Evolutionary conservation across 1,284 basidiomycete species (phyloP).

Genomic region (Sphaerobolus stellatus): DNA sequence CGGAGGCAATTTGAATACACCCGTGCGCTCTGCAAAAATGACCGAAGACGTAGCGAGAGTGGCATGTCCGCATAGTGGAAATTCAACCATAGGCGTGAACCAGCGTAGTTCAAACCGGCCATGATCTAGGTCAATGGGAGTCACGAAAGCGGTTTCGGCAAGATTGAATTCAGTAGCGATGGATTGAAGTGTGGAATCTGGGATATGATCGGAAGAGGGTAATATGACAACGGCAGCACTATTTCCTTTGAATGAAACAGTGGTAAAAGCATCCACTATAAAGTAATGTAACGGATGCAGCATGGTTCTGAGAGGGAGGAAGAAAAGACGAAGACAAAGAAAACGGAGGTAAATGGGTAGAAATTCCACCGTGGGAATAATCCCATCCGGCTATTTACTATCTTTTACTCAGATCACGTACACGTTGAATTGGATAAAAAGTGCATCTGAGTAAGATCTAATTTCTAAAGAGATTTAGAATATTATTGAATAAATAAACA

Average conservation of each 20-base stretch:
- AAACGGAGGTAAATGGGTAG: too few relatives aligned
- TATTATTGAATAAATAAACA: too few relatives aligned
- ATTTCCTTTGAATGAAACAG: slow-evolving; percentile 45
- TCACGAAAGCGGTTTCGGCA: slow-evolving; percentile 46
- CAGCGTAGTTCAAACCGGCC: slow-evolving; percentile 39
- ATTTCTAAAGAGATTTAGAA: too few relatives aligned
- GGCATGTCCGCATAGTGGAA: slow-evolving; percentile 50
- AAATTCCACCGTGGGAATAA: too few relatives aligned
- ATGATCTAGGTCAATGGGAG: slow-evolving; percentile 18
- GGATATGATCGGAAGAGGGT: slow-evolving; percentile 19
- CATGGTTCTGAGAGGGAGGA: too few relatives aligned
- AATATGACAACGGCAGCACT: slow-evolving; percentile 51
- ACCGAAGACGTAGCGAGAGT: slow-evolving; percentile 45
- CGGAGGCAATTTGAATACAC: slow-evolving; percentile 25
- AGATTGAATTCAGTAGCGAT: slow-evolving; percentile 48
- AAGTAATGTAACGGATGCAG: slow-evolving; percentile 23
- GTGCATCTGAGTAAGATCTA: too few relatives aligned
- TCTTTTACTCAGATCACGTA: too few relatives aligned
- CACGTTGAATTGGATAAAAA: too few relatives aligned
- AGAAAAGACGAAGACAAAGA: too few relatives aligned
- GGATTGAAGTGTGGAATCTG: slow-evolving; percentile 28
- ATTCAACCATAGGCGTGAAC: slow-evolving; percentile 36
- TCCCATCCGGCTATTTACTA: too few relatives aligned
- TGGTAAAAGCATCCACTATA: slow-evolving; percentile 51
- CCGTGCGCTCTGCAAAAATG: slow-evolving; percentile 35